Conservation (phyloP, 352 stramenopile genomes). For the Globisporangium paddicum region DNA sequence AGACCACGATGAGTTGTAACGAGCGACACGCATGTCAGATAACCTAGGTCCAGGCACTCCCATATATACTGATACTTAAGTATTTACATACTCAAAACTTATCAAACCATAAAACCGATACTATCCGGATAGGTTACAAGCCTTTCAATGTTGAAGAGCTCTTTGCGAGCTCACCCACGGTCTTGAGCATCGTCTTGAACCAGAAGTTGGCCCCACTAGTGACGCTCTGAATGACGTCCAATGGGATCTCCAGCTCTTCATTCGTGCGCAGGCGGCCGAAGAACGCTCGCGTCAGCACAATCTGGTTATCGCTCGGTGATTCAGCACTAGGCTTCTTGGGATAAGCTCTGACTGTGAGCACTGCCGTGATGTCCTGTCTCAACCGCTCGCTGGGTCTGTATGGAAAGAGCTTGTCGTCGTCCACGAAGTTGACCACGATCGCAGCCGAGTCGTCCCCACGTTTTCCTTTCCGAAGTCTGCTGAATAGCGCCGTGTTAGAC, state of each 20-base stretch:
- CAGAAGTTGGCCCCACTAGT: background rate
- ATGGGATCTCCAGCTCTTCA: background rate
- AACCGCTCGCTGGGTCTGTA: constrained; percentile 3
- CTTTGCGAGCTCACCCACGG: background rate
- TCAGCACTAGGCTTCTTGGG: background rate
- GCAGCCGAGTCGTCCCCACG: background rate
- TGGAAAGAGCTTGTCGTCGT: constrained; percentile 6
- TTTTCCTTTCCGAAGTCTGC: constrained; percentile 7
- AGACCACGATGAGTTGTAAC: background rate
- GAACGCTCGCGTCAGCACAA: constrained; percentile 5
- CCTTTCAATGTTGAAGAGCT: background rate
- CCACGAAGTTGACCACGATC: background rate
- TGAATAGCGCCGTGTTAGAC: constrained; percentile 34
- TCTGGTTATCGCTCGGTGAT: background rate
- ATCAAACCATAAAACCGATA: background rate
- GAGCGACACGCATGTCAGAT: no score
- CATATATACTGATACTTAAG: no score
- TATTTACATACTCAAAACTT: no score
- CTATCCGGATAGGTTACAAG: no score
- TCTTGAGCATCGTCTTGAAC: constrained; percentile 1
- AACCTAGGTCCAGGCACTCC: no score
- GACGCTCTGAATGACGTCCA: background rate
- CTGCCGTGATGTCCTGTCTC: constrained; percentile 1
- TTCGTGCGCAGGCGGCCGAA: background rate
- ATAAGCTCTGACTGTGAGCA: background rate